Evolutionary conservation across 1,284 basidiomycete species (phyloP).

Genomic region (Marasmius tenuissimus): DNA sequence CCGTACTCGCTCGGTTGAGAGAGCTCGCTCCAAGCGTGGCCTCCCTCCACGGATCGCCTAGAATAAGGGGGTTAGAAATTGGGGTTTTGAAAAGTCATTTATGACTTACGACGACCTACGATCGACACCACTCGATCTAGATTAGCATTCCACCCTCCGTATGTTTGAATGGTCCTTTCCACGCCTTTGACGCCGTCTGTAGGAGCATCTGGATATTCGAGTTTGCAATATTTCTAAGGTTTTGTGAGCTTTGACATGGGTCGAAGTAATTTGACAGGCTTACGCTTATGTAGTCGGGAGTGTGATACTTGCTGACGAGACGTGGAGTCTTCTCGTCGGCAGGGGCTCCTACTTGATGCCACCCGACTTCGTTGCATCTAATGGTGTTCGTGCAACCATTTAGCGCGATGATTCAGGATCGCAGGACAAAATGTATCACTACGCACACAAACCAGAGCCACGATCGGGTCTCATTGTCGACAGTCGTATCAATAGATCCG

Average conservation of each 20-base stretch:
- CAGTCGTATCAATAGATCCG: conserved; percentile 32
- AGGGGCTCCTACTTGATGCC: conserved; percentile 60
- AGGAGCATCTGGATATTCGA: neutral
- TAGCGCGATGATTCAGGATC: neutral
- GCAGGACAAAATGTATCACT: neutral
- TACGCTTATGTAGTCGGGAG: neutral
- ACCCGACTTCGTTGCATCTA: conserved; percentile 72
- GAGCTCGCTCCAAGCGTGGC: neutral
- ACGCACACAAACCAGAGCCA: conserved; percentile 64
- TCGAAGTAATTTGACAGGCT: neutral
- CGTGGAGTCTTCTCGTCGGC: conserved; percentile 11
- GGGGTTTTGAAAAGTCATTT: neutral
- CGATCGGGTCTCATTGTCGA: conserved; percentile 53
- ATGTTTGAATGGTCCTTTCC: neutral
- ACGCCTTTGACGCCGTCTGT: neutral
- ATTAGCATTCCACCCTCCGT: neutral
- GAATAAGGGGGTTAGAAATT: neutral
- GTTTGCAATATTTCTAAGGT: neutral
- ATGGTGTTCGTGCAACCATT: conserved; percentile 2
- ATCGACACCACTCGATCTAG: neutral
- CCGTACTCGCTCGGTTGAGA: neutral
- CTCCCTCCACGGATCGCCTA: neutral
- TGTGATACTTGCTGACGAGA: neutral
- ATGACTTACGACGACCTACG: neutral
- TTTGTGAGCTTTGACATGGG: neutral